These are phyloP conservation scores for Astrocystis sublimbata DNA, from an alignment of 495 filamentous ascomycete genomes.

Conservation along the genomic window DNA sequence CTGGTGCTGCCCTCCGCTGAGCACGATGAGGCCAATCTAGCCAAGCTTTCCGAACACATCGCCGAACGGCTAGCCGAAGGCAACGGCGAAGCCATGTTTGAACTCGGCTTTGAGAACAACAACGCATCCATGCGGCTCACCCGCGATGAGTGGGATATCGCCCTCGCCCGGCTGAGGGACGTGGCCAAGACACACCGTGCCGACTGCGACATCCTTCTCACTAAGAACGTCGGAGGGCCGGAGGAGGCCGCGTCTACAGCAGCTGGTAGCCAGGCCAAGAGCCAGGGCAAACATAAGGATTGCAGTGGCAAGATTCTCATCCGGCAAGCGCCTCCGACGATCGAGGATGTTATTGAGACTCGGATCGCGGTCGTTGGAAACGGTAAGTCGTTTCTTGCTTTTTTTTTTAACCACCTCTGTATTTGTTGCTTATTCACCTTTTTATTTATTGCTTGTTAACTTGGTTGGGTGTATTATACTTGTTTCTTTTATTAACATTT, in stretches of 20 bases:
- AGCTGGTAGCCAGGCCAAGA: constrained; percentile 26
- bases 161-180: constrained; percentile 65
- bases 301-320: constrained; percentile 83
- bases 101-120: constrained; percentile 88
- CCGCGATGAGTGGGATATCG: constrained; percentile 75
- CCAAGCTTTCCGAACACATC: constrained; percentile 64
- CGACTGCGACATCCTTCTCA: constrained; percentile 77
- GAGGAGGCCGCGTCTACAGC: constrained; percentile 61
- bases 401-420: no score
- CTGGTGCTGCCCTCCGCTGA: constrained; percentile 65
- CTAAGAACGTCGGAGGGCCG: constrained; percentile 83
- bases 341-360: constrained; percentile 93
- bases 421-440: no score
- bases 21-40: constrained; percentile 50
- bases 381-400: constrained; percentile 45
- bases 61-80: constrained; percentile 76
- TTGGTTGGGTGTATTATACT: no score
- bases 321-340: constrained; percentile 66
- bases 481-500: no score
- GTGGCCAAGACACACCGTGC: constrained; percentile 67
- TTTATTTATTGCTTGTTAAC: no score
- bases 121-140: constrained; percentile 87
- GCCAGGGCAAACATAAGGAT: constrained; percentile 64
- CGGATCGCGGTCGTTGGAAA: constrained; percentile 96
- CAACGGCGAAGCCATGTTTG: constrained; percentile 87